These are phyloP conservation scores for Cordia subcordata DNA, from an alignment of 257 asterid species.

Conservation along the genomic window DNA sequence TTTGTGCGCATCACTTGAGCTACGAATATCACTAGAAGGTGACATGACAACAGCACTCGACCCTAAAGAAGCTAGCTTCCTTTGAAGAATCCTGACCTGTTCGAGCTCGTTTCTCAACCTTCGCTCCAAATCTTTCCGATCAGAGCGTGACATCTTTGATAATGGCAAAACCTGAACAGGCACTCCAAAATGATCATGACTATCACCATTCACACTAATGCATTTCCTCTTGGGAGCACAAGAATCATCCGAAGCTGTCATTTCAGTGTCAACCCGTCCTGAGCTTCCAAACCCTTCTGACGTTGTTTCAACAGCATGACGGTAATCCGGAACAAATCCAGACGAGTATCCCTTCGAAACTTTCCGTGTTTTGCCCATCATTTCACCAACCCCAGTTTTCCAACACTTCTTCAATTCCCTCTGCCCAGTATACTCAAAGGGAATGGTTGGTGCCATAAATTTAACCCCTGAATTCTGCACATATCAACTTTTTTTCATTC, in stretches of 20 bases:
- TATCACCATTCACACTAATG: slow-evolving; percentile 34
- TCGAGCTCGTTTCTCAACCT: slow-evolving; percentile 67
- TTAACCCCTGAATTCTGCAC: slow-evolving; percentile 30
- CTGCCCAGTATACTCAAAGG: slow-evolving; percentile 47
- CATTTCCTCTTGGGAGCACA: slow-evolving; percentile 29
- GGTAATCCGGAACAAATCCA: slow-evolving; percentile 56
- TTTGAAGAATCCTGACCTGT: slow-evolving; percentile 54
- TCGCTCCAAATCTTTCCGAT: slow-evolving; percentile 51
- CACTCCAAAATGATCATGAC: slow-evolving; percentile 40
- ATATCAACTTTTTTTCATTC: no score
- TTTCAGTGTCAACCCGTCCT: slow-evolving; percentile 35
- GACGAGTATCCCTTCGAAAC: slow-evolving; percentile 47
- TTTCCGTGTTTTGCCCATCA: slow-evolving; percentile 71
- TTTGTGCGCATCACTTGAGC: slow-evolving; percentile 38
- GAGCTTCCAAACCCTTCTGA: slow-evolving; percentile 57
- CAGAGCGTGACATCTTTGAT: slow-evolving; percentile 52
- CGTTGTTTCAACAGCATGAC: slow-evolving; percentile 58
- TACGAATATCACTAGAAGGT: slow-evolving; percentile 36
- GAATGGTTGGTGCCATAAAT: slow-evolving; percentile 63
- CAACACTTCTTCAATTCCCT: slow-evolving; percentile 35
- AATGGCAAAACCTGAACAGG: slow-evolving; percentile 48
- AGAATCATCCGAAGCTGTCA: slow-evolving; percentile 38
- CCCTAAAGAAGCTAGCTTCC: slow-evolving; percentile 39
- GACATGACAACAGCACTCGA: slow-evolving; percentile 21
- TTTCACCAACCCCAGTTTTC: slow-evolving; percentile 22